Evolutionary conservation across 2,329 filamentous ascomycete species (phyloP).

Genomic region (Venturia effusa): DNA sequence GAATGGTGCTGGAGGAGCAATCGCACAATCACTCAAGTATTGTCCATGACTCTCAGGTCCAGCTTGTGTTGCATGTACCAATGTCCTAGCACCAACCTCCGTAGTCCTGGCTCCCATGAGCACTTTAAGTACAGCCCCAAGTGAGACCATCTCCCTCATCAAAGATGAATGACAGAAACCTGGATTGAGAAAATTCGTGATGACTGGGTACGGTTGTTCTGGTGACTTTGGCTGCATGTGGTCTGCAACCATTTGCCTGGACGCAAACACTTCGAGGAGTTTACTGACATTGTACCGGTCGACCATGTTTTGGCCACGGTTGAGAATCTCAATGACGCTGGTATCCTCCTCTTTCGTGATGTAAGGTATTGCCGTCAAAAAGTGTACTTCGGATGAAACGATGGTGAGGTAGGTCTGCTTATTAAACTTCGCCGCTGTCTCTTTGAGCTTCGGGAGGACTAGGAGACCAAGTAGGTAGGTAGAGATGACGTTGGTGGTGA

Average conservation of each 20-base stretch:
- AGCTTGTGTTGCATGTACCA: slow-evolving; percentile 9
- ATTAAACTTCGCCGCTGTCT: slow-evolving; percentile 4
- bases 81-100: slow-evolving; percentile 10
- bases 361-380: slow-evolving; percentile 10
- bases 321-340: slow-evolving; percentile 15
- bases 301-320: slow-evolving; percentile 14
- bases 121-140: slow-evolving; percentile 1
- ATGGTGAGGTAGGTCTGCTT: slow-evolving; percentile 12
- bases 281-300: slow-evolving; percentile 19
- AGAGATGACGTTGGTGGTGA: slow-evolving; percentile 12
- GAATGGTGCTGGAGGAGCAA: neutral
- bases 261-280: slow-evolving; percentile 18
- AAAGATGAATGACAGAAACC: slow-evolving; percentile 14
- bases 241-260: slow-evolving; percentile 14
- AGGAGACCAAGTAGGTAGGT: slow-evolving; percentile 11
- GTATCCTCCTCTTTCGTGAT: slow-evolving; percentile 7
- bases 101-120: slow-evolving; percentile 9
- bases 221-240: slow-evolving; percentile 12
- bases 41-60: slow-evolving; percentile 10
- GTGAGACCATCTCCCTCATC: slow-evolving; percentile 8
- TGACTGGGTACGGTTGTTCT: slow-evolving; percentile 9
- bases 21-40: slow-evolving; percentile 6
- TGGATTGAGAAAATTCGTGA: slow-evolving; percentile 14
- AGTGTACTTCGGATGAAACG: slow-evolving; percentile 14
- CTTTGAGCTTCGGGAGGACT: slow-evolving; percentile 12